Evolutionary conservation across 2,329 filamentous ascomycete species (phyloP).

Genomic region (Ophiobolus disseminans): DNA sequence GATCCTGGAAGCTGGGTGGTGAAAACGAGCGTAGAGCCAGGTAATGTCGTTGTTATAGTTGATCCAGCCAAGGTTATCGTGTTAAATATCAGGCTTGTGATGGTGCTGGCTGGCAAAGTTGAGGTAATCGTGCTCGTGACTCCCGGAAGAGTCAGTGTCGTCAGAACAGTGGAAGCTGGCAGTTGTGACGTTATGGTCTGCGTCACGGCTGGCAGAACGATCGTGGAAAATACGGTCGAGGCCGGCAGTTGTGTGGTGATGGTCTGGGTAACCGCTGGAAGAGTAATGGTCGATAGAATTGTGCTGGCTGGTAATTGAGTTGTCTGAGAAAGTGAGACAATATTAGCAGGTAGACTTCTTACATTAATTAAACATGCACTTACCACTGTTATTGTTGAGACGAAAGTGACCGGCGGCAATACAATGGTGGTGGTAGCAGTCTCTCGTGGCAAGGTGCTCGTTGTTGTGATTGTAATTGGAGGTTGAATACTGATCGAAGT

Average conservation of each 20-base stretch:
- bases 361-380: slow-evolving; percentile 10
- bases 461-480: neutral
- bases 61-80: slow-evolving; percentile 25
- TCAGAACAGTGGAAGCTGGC: slow-evolving; percentile 30
- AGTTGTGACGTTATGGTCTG: slow-evolving; percentile 29
- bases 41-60: slow-evolving; percentile 14
- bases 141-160: slow-evolving; percentile 24
- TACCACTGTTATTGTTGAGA: slow-evolving; percentile 13
- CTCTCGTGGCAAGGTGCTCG: neutral
- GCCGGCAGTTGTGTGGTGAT: slow-evolving; percentile 31
- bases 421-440: slow-evolving; percentile 6
- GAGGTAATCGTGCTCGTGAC: slow-evolving; percentile 6
- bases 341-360: too few species aligned
- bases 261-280: slow-evolving; percentile 25
- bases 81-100: slow-evolving; percentile 26
- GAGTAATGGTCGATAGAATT: slow-evolving; percentile 28
- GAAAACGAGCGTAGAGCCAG: slow-evolving; percentile 15
- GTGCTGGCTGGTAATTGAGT: slow-evolving; percentile 32
- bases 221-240: slow-evolving; percentile 31
- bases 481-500: neutral
- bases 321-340: neutral
- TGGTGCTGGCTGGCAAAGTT: slow-evolving; percentile 24
- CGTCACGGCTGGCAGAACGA: slow-evolving; percentile 26
- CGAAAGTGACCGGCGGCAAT: slow-evolving; percentile 10
- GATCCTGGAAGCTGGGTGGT: slow-evolving; percentile 36